Base-by-base conservation (phyloP, 768 basidiomycete genomes). In the Rubroboletus pulcherrimus region DNA sequence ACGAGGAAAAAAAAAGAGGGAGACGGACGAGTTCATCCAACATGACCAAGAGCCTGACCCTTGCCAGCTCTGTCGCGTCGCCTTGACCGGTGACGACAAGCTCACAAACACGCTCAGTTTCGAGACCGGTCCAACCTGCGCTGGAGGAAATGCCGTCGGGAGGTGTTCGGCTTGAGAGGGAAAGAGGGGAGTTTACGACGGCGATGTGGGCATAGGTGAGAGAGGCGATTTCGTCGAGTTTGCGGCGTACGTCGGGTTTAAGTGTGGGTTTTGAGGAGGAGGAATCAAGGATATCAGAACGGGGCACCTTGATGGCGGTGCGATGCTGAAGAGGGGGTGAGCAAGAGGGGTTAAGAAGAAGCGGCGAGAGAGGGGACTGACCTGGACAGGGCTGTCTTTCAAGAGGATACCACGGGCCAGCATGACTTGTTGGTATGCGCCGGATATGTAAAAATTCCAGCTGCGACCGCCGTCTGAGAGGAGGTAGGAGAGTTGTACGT, bases 191-290 rank as follows among this genome's bases (percentile, higher is more conserved):
- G 63, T 96, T 95, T 66, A 96, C 89, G 61, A 98, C 93, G 26
- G 93, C 88, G 67, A 98, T 93, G 70, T 94, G 91, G 9, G 95
- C 93, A 57, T 84, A 77, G n/a, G 93, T 95, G 67, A 92, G 89
- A 2, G 87, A 85, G 30, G 94, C 95, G 66, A 98, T 91, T 67
- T 96, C 92, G 71, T 97, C 93, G n/a, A 98, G 81, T 53, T 87
- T 84, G 49, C 84, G 83, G 51, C 89, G 82, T 35, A 95, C 90
- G 60, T 91, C 87, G 0, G 84, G 76, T 71, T 94, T 95, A 65
- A 96, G 80, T 7, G 83, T 71, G 7, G 90, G 91, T 73, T 88
- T 85, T 40, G 85, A 85, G 60, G 86, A 81, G 52, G 85, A 85
- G 49, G 86, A 85, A 71, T 97, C 93, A 48, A 98, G 85, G 55